Evolutionary conservation across 2,329 filamentous ascomycete genomes (phyloP).

Genomic region (Trichophyton equinum): DNA sequence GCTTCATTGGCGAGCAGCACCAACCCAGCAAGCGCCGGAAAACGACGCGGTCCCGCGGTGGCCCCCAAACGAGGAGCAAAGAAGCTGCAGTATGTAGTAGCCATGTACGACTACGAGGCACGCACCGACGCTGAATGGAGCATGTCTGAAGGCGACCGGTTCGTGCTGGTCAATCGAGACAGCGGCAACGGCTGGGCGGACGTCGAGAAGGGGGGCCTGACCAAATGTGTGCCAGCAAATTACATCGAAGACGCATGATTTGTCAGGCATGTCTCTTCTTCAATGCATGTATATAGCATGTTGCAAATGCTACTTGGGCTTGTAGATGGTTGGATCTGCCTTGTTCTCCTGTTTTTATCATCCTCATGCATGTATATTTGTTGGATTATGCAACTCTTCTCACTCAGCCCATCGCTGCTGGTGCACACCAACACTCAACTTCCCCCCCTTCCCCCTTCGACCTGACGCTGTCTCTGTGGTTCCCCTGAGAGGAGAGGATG

Average conservation of each 20-base stretch:
- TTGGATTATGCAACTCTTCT: too few relatives aligned
- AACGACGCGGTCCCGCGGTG: constrained; percentile 85
- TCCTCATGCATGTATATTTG: too few relatives aligned
- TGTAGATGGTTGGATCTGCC: not conserved
- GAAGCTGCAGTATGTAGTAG: constrained; percentile 86
- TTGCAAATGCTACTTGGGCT: not conserved
- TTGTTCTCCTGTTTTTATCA: not conserved
- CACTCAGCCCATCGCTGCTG: not conserved
- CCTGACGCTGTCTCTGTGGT: not conserved
- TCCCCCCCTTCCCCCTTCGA: not conserved
- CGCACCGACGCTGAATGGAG: constrained; percentile 76
- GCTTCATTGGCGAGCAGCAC: constrained; percentile 49
- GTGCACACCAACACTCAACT: not conserved
- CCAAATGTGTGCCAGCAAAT: constrained; percentile 83
- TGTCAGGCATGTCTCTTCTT: not conserved
- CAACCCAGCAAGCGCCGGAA: constrained; percentile 33
- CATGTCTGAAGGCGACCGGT: constrained; percentile 82
- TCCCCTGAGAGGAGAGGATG: not conserved
- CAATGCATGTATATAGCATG: not conserved
- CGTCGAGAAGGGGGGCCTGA: constrained; percentile 79
- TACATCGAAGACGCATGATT: constrained; percentile 57
- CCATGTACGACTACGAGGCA: constrained; percentile 81
- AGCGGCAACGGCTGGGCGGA: constrained; percentile 92
- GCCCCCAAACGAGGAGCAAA: constrained; percentile 83
- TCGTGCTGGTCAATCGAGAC: constrained; percentile 80